Evolutionary conservation across 768 basidiomycete genomes (phyloP), one percentile per base, ranked within the genome.

Genomic region (Pisolithus sp.): DNA sequence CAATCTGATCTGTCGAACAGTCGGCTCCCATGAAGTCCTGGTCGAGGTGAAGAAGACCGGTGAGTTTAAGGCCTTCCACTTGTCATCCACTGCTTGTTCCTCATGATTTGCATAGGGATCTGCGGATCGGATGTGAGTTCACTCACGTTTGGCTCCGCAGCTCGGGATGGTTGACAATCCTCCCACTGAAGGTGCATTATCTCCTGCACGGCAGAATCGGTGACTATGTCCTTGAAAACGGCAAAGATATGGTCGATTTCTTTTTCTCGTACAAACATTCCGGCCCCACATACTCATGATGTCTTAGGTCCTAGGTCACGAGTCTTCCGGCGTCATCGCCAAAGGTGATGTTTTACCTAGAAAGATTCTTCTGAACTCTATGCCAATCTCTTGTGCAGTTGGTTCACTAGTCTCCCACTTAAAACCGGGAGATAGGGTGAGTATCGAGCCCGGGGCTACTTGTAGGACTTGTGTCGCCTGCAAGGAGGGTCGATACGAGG

Each of bases 11-110:
- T 42, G 18, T 42, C 17, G 23, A 9, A 34, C 61, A 87, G 86
- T 88, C 55, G 73, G 77, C 18, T 78, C 77, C 50, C 74, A 85
- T 62, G 87, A 96, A 56, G 91, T 93, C 39, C 81, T 97, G 20
- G 82, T 98, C 31, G 76, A 87, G 59, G 86, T 97, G 39, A 93
- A 91, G 73, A 93, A 93, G 73, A 95, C 93, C 17, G 93, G 90
- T 84, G 53, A 53, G 77, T 59, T n/a, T 41, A 15, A 43, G 45
- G 8, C 21, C 12, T 44, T 39, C 52, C 37, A 30, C 2, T 39
- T 46, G 26, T 51, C 40, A 26, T 9, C 48, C 48, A 4, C 38
- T 24, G 51, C 43, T 53, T 48, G 23, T 49, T 49, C 43, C 46
- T 57, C 43, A 63, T 15, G 15, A 54, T 34, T 23, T 42, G 31